Percentiles rank a stretch among this genome's conserved stretches.
Evolutionary conservation across 1,284 basidiomycete species (phyloP).

Genomic region (Ustilago crameri): DNA sequence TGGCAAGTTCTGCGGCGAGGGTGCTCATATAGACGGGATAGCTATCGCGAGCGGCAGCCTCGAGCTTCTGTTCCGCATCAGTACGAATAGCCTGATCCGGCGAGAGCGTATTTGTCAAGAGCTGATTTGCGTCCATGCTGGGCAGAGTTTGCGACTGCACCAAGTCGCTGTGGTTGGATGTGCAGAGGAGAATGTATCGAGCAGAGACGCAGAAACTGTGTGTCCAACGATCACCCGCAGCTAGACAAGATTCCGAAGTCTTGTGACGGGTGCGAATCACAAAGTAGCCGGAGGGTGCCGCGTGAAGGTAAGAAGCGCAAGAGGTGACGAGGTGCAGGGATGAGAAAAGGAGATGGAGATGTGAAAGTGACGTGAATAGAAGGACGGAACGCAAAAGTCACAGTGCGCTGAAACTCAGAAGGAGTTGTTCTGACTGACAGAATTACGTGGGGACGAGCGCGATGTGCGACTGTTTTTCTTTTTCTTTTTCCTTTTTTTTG

Average conservation of each 20-base stretch:
- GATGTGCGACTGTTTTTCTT: slow-evolving; percentile 6
- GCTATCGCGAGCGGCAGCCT: slow-evolving; percentile 63
- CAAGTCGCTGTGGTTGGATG: slow-evolving; percentile 10
- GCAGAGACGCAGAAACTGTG: neutral
- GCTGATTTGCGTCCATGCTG: slow-evolving; percentile 66
- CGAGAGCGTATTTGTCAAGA: slow-evolving; percentile 66
- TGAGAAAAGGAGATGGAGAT: slow-evolving; percentile 2
- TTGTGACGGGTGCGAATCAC: neutral
- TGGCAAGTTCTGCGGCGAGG: slow-evolving; percentile 62
- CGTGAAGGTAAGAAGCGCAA: neutral
- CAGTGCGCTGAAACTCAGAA: slow-evolving; percentile 5
- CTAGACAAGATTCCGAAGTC: neutral
- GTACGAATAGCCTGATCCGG: slow-evolving; percentile 61
- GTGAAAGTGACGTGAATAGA: slow-evolving; percentile 2
- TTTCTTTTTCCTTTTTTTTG: neutral
- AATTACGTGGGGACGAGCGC: slow-evolving; percentile 2
- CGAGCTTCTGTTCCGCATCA: slow-evolving; percentile 66
- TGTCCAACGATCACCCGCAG: neutral
- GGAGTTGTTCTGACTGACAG: neutral
- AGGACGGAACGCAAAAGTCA: slow-evolving; percentile 1
- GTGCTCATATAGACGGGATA: slow-evolving; percentile 64
- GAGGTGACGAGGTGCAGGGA: neutral
- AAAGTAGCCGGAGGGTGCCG: neutral
- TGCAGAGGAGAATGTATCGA: neutral
- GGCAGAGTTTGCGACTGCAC: slow-evolving; percentile 9